phyloP scores from a whole-genome alignment of 441 rosid genomes.

The Gossypium aridum region DNA sequence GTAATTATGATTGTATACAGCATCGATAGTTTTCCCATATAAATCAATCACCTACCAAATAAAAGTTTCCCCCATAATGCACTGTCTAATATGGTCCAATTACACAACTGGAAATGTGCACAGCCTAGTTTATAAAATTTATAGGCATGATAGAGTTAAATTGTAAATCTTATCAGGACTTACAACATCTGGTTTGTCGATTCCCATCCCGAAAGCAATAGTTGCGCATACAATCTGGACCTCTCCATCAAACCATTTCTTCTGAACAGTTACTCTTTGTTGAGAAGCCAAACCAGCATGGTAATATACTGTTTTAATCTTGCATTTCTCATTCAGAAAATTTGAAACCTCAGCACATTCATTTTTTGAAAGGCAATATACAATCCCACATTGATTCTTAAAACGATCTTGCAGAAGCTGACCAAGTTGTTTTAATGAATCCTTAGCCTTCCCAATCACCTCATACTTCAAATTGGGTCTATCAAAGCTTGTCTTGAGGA shows the following conservation, averaged over 20 bases:
- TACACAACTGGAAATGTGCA: slow-evolving; percentile 5
- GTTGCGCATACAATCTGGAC: slow-evolving; percentile 88
- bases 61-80: not conserved
- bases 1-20: not conserved
- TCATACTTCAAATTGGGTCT: slow-evolving; percentile 89
- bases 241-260: slow-evolving; percentile 79
- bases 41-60: not conserved
- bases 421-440: slow-evolving; percentile 78
- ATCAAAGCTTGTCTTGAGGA: slow-evolving; percentile 92
- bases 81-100: not conserved
- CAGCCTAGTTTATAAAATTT: not conserved
- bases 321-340: slow-evolving; percentile 67
- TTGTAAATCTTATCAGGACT: slow-evolving; percentile 27
- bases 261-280: slow-evolving; percentile 79
- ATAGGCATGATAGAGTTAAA: not conserved
- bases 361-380: slow-evolving; percentile 88
- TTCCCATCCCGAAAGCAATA: slow-evolving; percentile 98
- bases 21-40: not conserved
- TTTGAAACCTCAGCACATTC: slow-evolving; percentile 88
- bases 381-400: slow-evolving; percentile 76
- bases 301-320: slow-evolving; percentile 69
- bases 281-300: slow-evolving; percentile 87
- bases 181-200: slow-evolving; percentile 93
- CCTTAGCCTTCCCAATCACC: slow-evolving; percentile 77
- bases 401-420: slow-evolving; percentile 61